Percentiles rank a stretch among this genome's conserved stretches.
These are phyloP conservation scores for Calycina herbarum DNA, from an alignment of 2,329 filamentous ascomycete genomes.

Conservation along the genomic window DNA sequence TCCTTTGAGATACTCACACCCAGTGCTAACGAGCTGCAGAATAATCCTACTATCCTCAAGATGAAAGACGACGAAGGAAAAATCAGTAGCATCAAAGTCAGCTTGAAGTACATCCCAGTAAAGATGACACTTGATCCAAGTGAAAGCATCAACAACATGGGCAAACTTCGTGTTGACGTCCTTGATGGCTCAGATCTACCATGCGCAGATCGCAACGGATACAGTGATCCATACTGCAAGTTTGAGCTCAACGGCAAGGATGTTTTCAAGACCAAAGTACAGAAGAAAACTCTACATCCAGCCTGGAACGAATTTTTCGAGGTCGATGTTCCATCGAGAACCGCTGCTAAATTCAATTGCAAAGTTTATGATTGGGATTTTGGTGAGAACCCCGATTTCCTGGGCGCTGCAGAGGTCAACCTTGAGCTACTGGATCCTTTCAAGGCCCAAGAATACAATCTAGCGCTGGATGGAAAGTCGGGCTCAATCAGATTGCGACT, in stretches of 20 bases:
- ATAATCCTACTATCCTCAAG: constrained; percentile 82
- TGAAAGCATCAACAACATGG: constrained; percentile 99
- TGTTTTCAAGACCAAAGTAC: constrained; percentile 90
- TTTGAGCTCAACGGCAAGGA: constrained; percentile 88
- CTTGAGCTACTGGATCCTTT: constrained; percentile 84
- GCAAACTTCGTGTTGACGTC: constrained; percentile 89
- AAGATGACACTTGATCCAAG: constrained; percentile 91
- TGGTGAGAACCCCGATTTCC: constrained; percentile 86
- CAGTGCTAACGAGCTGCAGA: constrained; percentile 49
- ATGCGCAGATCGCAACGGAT: constrained; percentile 91
- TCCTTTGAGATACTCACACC: not conserved
- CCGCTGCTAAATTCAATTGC: constrained; percentile 77
- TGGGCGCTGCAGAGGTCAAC: constrained; percentile 77
- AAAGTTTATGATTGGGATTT: constrained; percentile 96
- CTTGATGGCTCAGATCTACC: constrained; percentile 86
- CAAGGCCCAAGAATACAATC: constrained; percentile 70
- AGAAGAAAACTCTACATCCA: constrained; percentile 95
- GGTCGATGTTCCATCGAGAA: constrained; percentile 76
- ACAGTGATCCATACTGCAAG: constrained; percentile 94
- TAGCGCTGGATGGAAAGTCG: constrained; percentile 84
- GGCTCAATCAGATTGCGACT: constrained; percentile 80
- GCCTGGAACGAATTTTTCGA: constrained; percentile 98
- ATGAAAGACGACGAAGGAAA: constrained; percentile 77
- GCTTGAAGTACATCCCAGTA: constrained; percentile 90
- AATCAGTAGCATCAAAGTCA: constrained; percentile 80